Base-by-base conservation (phyloP, 2,329 filamentous ascomycete species). In the Trichoderma harzianum region DNA sequence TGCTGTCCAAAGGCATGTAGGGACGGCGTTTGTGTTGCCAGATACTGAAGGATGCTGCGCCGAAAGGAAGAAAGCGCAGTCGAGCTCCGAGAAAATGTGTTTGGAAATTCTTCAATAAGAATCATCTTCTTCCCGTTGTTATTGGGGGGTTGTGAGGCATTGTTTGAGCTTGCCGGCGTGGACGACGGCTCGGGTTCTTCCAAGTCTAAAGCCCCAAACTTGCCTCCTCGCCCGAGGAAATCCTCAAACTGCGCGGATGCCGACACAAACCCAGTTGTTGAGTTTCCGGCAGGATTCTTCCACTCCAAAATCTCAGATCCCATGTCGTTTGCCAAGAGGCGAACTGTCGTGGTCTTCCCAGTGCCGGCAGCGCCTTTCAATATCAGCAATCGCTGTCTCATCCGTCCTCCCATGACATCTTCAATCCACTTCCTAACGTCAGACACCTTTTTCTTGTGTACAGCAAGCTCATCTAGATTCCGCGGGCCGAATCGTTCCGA, bases 391-490 rank as follows among this genome's bases (percentile, higher is more conserved):
- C 92, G 88, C 84, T 97, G 90, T 72, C 88, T 85, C 80, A 88
- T 82, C 47, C 85, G 84, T 18, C 93, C 92, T 30, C 82, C 80
- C 73, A 94, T 87, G 21, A 94, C 93, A 78, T 91, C 89, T 57
- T 92, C 89, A 39, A 99, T 83, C 95, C 96, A 98, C 72, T 83
- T 86, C 72, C 90, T 89, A 60, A 98, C 95, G 82, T 98, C 95
- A 2, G 89, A 83, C 7, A 98, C 93, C 80, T 99, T 99, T 77
- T 89, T 96, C 84, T 97, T 98, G 81, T 99, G 95, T 21, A 99
- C 95, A 0, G 92, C 95, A 60, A 99, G 84, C 82, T 98, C 95
- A 18, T 94, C 90, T 14, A 98, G 80, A 75, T 88, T 92, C 3
- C 80, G 77, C 0, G 95, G 95, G 2, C 89, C 91, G 80, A 94